Evolutionary conservation across 202 grass and related monocot genomes (phyloP).

Genomic region (Carex arenaria): DNA sequence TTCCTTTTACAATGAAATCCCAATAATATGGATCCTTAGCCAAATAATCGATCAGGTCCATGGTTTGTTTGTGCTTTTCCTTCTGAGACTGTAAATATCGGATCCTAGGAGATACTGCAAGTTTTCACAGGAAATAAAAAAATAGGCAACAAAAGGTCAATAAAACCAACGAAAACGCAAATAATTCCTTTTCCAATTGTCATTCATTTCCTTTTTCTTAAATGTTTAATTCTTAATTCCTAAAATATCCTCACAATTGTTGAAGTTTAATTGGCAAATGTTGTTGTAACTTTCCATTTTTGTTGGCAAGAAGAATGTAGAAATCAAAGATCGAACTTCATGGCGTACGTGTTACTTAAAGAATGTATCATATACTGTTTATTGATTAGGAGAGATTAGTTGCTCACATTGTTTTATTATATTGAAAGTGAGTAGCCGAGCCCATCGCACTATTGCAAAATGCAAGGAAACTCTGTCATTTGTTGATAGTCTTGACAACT

Average conservation of each 20-base stretch:
- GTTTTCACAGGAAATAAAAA: too few relatives aligned
- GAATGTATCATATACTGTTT: neutral
- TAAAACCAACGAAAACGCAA: neutral
- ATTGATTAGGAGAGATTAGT: neutral
- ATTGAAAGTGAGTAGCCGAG: constrained; percentile 13
- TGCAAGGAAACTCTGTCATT: neutral
- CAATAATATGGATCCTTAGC: neutral
- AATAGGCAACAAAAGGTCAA: too few relatives aligned
- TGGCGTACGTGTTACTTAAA: neutral
- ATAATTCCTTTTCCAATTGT: neutral
- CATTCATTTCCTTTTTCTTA: neutral
- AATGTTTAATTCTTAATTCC: neutral
- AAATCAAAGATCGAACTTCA: neutral
- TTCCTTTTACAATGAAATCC: neutral
- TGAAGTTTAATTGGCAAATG: neutral
- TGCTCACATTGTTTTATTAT: constrained; percentile 18
- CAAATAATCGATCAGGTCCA: constrained; percentile 15
- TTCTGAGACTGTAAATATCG: neutral
- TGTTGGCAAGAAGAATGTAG: neutral
- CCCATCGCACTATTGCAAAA: constrained; percentile 23
- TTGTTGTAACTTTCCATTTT: neutral
- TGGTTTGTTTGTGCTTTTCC: constrained; percentile 11
- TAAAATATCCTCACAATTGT: neutral
- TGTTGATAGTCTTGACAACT: neutral
- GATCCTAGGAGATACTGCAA: constrained; percentile 14